Evolutionary conservation across 2,329 filamentous ascomycete genomes (phyloP).

Genomic region (Aureobasidium melanogenum): DNA sequence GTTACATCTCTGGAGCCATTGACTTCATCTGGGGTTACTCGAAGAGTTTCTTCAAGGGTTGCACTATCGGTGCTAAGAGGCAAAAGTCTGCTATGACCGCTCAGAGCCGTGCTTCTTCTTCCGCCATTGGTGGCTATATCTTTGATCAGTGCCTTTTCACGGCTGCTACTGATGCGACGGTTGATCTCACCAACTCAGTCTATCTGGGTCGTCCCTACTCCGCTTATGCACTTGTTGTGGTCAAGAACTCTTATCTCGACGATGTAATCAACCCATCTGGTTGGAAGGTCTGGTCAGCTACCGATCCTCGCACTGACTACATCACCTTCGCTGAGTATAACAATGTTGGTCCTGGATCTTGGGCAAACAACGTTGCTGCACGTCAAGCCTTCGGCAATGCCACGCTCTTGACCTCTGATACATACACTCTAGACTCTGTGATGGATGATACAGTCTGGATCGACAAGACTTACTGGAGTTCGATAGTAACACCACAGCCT

Average conservation of each 20-base stretch:
- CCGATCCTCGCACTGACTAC: conserved; percentile 18
- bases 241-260: conserved; percentile 21
- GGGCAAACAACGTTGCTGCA: conserved; percentile 29
- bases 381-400: conserved; percentile 28
- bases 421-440: conserved; percentile 24
- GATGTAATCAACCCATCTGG: conserved; percentile 19
- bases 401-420: conserved; percentile 30
- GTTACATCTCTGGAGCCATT: conserved; percentile 32
- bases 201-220: conserved; percentile 20
- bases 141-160: conserved; percentile 28
- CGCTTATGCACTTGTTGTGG: conserved; percentile 17
- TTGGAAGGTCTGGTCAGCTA: conserved; percentile 22
- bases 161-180: conserved; percentile 21
- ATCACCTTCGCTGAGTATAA: conserved; percentile 20
- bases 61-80: conserved; percentile 29
- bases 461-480: conserved; percentile 31
- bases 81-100: conserved; percentile 29
- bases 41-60: conserved; percentile 35
- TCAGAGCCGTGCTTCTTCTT: conserved; percentile 29
- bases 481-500: conserved; percentile 27
- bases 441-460: conserved; percentile 33
- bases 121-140: conserved; percentile 29
- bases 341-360: conserved; percentile 22
- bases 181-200: conserved; percentile 26
- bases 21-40: conserved; percentile 39